Conservation (phyloP, 1,139 yeast genomes). For the Taiozyma onychis region DNA sequence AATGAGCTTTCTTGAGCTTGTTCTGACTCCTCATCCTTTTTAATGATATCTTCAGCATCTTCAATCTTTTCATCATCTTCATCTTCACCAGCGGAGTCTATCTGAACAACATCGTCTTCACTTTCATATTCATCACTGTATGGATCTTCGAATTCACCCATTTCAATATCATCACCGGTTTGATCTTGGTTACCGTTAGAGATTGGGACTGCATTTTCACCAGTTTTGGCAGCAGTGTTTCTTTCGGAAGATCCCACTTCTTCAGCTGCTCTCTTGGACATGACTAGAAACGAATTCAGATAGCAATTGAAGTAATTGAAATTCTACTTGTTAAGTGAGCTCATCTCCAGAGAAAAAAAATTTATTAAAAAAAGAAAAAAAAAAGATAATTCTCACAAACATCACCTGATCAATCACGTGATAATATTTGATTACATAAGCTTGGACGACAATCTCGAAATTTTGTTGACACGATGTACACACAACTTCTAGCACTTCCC, state of each 20-base stretch:
- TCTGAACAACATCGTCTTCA: conserved; percentile 82
- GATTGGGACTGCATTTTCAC: conserved; percentile 29
- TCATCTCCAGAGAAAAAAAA: neutral
- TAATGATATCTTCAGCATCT: conserved; percentile 31
- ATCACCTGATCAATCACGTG: neutral
- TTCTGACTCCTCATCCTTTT: conserved; percentile 30
- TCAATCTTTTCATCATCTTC: conserved; percentile 46
- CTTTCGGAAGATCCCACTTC: conserved; percentile 33
- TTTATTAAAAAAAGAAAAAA: conserved; percentile 1
- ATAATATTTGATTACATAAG: neutral
- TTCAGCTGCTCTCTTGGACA: conserved; percentile 62
- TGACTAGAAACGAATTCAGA: conserved; percentile 17
- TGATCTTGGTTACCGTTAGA: conserved; percentile 20
- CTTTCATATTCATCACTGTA: conserved; percentile 94
- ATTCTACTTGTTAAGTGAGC: neutral
- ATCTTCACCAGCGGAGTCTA: conserved; percentile 64
- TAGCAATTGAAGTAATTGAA: neutral
- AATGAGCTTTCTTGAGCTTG: conserved; percentile 32
- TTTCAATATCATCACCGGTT: conserved; percentile 44
- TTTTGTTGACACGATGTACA: neutral
- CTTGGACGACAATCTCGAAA: neutral
- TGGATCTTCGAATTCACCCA: conserved; percentile 93
- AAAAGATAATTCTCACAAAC: neutral
- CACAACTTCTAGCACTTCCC: neutral
- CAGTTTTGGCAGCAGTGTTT: conserved; percentile 33